phyloP scores from a whole-genome alignment of 345 rosid species.

The Salix dunnii region DNA sequence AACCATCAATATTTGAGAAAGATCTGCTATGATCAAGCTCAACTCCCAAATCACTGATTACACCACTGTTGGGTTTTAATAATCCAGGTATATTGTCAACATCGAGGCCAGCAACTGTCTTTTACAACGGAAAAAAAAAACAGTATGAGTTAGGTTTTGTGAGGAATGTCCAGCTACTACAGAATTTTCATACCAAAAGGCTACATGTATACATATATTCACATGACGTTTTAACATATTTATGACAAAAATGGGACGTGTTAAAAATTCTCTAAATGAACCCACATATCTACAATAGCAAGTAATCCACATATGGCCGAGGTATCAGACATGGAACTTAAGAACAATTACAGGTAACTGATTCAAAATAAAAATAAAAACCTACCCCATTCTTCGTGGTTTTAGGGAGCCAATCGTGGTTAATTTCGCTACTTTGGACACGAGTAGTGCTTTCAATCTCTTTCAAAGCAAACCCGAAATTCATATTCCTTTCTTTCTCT shows the following conservation, averaged over 20 bases:
- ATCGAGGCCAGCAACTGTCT: conserved; percentile 56
- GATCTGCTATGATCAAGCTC: conserved; percentile 25
- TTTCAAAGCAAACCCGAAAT: conserved; percentile 54
- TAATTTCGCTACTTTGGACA: conserved; percentile 17
- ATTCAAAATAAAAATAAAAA: conserved; percentile 12
- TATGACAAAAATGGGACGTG: not conserved
- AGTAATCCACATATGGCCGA: not conserved
- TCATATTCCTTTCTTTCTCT: conserved; percentile 75
- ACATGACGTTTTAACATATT: not conserved
- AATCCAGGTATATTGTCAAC: conserved; percentile 25
- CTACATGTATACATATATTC: not conserved
- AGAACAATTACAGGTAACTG: not conserved
- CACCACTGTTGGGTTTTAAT: conserved; percentile 21
- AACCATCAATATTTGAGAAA: conserved; percentile 28
- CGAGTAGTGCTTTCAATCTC: conserved; percentile 35
- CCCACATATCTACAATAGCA: not conserved
- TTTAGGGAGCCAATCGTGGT: conserved; percentile 36
- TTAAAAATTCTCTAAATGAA: not conserved
- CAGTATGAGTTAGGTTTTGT: conserved; percentile 24
- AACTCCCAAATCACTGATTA: conserved; percentile 14
- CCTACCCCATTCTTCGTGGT: conserved; percentile 47
- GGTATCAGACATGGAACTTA: not conserved
- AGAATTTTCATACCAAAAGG: not conserved
- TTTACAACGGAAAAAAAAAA: conserved; percentile 45
- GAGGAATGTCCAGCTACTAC: conserved; percentile 2